phyloP scores from a whole-genome alignment of 2,329 filamentous ascomycete species.

The Esteya vermicola region DNA sequence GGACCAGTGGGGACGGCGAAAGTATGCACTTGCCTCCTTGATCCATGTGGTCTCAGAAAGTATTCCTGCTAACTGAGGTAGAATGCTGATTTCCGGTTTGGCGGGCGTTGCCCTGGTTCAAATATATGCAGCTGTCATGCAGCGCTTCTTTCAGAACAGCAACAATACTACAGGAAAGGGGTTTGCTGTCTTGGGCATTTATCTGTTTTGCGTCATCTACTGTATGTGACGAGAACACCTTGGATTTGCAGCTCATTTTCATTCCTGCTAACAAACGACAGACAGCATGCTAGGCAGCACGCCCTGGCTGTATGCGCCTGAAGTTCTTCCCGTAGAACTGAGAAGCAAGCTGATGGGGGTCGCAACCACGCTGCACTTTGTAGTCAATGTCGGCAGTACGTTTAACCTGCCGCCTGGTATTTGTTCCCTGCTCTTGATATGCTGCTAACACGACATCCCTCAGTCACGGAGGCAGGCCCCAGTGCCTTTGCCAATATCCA shows the following conservation, averaged over 20 bases:
- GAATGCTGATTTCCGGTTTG: constrained; percentile 41
- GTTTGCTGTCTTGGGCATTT: constrained; percentile 44
- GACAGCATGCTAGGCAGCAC: constrained; percentile 37
- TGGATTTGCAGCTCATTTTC: background rate
- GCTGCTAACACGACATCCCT: too few relatives aligned
- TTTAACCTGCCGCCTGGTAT: too few relatives aligned
- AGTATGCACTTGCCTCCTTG: background rate
- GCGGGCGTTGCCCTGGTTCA: constrained; percentile 37
- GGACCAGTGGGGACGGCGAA: constrained; percentile 42
- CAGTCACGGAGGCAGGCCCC: constrained; percentile 35
- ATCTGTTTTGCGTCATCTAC: constrained; percentile 40
- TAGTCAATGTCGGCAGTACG: constrained; percentile 33
- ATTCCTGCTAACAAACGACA: constrained; percentile 7
- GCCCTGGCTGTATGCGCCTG: constrained; percentile 41
- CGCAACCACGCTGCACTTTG: constrained; percentile 36
- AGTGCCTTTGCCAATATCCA: constrained; percentile 40
- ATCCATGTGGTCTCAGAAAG: background rate
- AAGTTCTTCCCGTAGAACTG: constrained; percentile 37
- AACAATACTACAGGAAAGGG: constrained; percentile 41
- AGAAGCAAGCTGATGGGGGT: constrained; percentile 42
- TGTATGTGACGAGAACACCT: too few relatives aligned
- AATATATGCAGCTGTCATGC: constrained; percentile 46
- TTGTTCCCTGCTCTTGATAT: too few relatives aligned
- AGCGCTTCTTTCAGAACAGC: constrained; percentile 38
- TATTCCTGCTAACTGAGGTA: constrained; percentile 31